Percentiles rank a stretch among this genome's conserved stretches.
Evolutionary conservation across 2,329 filamentous ascomycete species (phyloP).

Genomic region (Cladophialophora exuberans): DNA sequence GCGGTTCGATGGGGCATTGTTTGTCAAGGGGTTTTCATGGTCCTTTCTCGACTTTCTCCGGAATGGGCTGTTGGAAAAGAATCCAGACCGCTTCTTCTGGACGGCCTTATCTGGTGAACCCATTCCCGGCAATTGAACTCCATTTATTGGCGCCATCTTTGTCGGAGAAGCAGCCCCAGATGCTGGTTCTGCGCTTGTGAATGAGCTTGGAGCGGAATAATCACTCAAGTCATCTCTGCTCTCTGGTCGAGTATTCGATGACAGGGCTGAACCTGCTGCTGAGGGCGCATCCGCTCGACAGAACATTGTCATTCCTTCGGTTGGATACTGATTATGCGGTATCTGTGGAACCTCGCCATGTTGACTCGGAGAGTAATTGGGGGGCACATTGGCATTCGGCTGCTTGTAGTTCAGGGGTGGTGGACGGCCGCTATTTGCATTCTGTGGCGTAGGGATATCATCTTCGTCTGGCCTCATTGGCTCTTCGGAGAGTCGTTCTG

Average conservation of each 20-base stretch:
- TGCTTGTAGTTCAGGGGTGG: conserved; percentile 32
- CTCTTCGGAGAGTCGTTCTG: conserved; percentile 28
- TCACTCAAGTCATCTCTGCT: conserved; percentile 91
- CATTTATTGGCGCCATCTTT: conserved; percentile 56
- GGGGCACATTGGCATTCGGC: conserved; percentile 38
- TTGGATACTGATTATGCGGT: conserved; percentile 90
- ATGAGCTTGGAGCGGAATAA: conserved; percentile 83
- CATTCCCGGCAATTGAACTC: conserved; percentile 46
- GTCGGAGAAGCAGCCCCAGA: conserved; percentile 74
- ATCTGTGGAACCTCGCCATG: conserved; percentile 68
- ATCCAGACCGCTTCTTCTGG: conserved; percentile 74
- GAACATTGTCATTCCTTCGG: conserved; percentile 97
- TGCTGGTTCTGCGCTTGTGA: conserved; percentile 80
- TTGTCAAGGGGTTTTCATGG: conserved; percentile 57
- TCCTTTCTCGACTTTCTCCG: conserved; percentile 83
- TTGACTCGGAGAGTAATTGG: conserved; percentile 60
- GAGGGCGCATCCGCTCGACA: conserved; percentile 74
- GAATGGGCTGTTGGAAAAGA: conserved; percentile 93
- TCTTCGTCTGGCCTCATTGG: conserved; percentile 23
- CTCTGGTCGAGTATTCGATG: conserved; percentile 71
- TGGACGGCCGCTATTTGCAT: conserved; percentile 32
- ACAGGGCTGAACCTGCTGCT: conserved; percentile 68
- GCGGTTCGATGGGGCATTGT: conserved; percentile 44
- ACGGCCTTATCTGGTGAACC: conserved; percentile 66
- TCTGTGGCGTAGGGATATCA: conserved; percentile 25